These are phyloP conservation scores for Knufia fluminis DNA, from an alignment of 2,329 filamentous ascomycete species.

Conservation along the genomic window DNA sequence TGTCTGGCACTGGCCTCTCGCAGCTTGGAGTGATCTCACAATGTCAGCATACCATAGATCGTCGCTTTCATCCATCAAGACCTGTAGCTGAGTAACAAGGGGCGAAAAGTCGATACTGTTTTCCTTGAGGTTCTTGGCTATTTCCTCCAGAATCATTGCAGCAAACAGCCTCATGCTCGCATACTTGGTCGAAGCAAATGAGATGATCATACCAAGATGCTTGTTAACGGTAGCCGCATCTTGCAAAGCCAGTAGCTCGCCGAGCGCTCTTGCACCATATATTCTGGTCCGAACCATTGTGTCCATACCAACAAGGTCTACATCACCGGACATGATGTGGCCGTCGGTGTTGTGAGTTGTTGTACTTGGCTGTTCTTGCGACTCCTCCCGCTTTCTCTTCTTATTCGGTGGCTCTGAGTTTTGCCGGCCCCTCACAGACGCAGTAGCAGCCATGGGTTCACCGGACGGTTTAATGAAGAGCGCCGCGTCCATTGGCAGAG, in stretches of 20 bases:
- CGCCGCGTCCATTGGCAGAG: slow-evolving; percentile 80
- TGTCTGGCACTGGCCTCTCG: slow-evolving; percentile 83
- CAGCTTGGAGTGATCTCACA: slow-evolving; percentile 79
- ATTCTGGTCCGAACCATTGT: slow-evolving; percentile 80
- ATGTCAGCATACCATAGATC: slow-evolving; percentile 81
- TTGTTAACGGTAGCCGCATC: slow-evolving; percentile 45
- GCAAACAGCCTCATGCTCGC: slow-evolving; percentile 81
- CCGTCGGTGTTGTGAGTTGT: slow-evolving; percentile 93
- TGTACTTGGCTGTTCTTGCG: slow-evolving; percentile 58
- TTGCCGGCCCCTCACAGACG: slow-evolving; percentile 32
- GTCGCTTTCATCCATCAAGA: slow-evolving; percentile 71
- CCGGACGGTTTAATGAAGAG: slow-evolving; percentile 93
- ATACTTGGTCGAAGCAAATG: slow-evolving; percentile 60
- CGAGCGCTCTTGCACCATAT: slow-evolving; percentile 77
- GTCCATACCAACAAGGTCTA: slow-evolving; percentile 86
- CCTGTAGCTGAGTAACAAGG: slow-evolving; percentile 53
- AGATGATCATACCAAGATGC: slow-evolving; percentile 57
- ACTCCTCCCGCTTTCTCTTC: slow-evolving; percentile 77
- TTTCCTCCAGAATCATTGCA: slow-evolving; percentile 80
- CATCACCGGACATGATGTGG: slow-evolving; percentile 94
- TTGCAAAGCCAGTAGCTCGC: slow-evolving; percentile 69
- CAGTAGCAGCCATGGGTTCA: slow-evolving; percentile 55
- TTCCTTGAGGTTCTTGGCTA: slow-evolving; percentile 51
- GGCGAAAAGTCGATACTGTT: slow-evolving; percentile 29
- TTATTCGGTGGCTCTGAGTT: slow-evolving; percentile 40